Evolutionary conservation across 176 grass and related monocot genomes (phyloP).

Genomic region (Paspalum notatum): DNA sequence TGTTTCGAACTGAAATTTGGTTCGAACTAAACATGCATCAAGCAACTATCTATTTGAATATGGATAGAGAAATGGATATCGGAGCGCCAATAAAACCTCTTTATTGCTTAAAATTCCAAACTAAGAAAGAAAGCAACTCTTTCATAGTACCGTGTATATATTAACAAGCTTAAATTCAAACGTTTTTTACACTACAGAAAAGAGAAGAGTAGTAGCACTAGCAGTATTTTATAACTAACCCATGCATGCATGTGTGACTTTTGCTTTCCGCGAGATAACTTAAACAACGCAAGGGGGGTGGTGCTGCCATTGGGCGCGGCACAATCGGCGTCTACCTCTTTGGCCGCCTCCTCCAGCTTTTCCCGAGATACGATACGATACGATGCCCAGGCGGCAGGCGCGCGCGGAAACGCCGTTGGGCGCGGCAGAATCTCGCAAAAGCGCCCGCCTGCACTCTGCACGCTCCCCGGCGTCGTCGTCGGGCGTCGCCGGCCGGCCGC

Average conservation of each 20-base stretch:
- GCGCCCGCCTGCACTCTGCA: no score
- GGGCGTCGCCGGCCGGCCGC: conserved; percentile 16
- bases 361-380: background rate
- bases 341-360: background rate
- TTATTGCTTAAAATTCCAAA: no score
- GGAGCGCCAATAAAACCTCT: no score
- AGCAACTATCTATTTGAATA: no score
- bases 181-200: background rate
- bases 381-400: background rate
- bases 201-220: no score
- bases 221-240: no score
- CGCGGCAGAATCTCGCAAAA: conserved; percentile 49
- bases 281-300: background rate
- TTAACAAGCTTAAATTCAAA: background rate
- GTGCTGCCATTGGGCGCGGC: conserved; percentile 24
- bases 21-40: background rate
- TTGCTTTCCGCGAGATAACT: conserved; percentile 16
- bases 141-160: no score
- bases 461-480: conserved; percentile 19
- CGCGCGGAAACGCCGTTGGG: conserved; percentile 23
- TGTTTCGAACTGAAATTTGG: background rate
- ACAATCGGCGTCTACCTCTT: conserved; percentile 7
- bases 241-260: background rate
- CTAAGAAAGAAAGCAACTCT: no score
- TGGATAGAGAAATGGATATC: no score